These are phyloP conservation scores for Diplodia corticola DNA, from an alignment of 2,329 filamentous ascomycete species.

Conservation along the genomic window DNA sequence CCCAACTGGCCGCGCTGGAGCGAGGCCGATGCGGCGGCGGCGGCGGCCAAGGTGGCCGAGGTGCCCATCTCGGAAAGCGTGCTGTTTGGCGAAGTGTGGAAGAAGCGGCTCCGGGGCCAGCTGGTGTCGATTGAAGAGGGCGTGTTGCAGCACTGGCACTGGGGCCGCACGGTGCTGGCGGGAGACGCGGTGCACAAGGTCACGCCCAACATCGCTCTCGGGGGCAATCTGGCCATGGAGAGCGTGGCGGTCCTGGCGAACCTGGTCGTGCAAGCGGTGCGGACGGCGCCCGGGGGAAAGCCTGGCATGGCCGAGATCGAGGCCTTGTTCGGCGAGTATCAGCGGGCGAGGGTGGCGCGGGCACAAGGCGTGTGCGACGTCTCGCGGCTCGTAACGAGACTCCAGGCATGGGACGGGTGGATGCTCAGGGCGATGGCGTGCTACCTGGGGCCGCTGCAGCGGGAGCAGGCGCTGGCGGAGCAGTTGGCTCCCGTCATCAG, in stretches of 20 bases:
- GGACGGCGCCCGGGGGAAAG: neutral
- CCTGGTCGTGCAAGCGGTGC: neutral
- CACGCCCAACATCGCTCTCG: neutral
- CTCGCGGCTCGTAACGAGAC: neutral
- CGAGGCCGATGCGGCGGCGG: neutral
- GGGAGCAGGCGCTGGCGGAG: no score
- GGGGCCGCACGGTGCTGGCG: neutral
- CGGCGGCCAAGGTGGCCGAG: neutral
- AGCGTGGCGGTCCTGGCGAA: neutral
- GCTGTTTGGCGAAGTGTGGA: neutral
- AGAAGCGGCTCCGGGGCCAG: neutral
- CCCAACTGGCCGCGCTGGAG: neutral
- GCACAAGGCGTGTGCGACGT: neutral
- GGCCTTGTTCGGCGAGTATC: neutral
- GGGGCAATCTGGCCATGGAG: neutral
- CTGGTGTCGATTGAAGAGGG: neutral
- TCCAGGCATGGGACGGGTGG: no score
- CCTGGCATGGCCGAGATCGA: neutral
- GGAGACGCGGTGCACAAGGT: conserved; percentile 3
- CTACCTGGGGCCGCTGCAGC: no score
- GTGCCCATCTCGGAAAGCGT: neutral
- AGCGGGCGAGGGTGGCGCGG: neutral
- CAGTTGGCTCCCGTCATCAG: no score
- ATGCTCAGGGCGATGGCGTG: no score
- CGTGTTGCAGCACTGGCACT: neutral